Conservation (phyloP, 2,329 filamentous ascomycete genomes). For the Aspergillus eucalypticola region DNA sequence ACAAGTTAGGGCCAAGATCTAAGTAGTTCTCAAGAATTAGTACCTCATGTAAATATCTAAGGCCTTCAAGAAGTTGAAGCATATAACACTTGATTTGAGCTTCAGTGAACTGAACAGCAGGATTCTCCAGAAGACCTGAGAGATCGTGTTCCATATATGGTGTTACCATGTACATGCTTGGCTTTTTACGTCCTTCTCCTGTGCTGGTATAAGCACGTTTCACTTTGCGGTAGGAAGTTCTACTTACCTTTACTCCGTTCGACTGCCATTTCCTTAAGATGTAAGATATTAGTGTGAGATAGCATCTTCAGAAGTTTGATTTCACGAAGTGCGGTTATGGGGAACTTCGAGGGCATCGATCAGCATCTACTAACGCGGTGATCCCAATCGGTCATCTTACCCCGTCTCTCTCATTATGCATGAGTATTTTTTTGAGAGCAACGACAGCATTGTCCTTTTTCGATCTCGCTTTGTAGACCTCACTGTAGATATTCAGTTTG, state of each 20-base stretch:
- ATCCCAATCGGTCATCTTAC: slow-evolving; percentile 47
- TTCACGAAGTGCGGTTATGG: slow-evolving; percentile 95
- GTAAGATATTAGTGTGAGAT: slow-evolving; percentile 85
- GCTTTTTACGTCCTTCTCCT: slow-evolving; percentile 74
- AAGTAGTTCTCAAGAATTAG: slow-evolving; percentile 6
- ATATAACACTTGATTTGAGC: slow-evolving; percentile 98
- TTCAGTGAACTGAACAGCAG: slow-evolving; percentile 80
- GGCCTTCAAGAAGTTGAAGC: slow-evolving; percentile 84
- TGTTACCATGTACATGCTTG: slow-evolving; percentile 96
- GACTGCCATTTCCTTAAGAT: slow-evolving; percentile 92
- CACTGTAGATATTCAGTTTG: slow-evolving; percentile 50
- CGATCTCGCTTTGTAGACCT: slow-evolving; percentile 87
- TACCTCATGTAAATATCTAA: slow-evolving; percentile 83
- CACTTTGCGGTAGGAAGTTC: not conserved
- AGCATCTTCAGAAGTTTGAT: slow-evolving; percentile 96
- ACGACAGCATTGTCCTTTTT: slow-evolving; percentile 73
- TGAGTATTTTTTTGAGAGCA: slow-evolving; percentile 96
- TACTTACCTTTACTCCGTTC: slow-evolving; percentile 66
- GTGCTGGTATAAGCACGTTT: slow-evolving; percentile 23
- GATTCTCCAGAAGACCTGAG: slow-evolving; percentile 95
- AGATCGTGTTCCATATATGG: slow-evolving; percentile 99
- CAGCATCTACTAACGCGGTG: slow-evolving; percentile 15
- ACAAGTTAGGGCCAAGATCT: slow-evolving; percentile 17
- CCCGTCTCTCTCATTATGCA: slow-evolving; percentile 99
- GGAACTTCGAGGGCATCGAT: slow-evolving; percentile 60